These are phyloP conservation scores for Arthromyces matolae DNA, from an alignment of 768 basidiomycete species.

Conservation along the genomic window DNA sequence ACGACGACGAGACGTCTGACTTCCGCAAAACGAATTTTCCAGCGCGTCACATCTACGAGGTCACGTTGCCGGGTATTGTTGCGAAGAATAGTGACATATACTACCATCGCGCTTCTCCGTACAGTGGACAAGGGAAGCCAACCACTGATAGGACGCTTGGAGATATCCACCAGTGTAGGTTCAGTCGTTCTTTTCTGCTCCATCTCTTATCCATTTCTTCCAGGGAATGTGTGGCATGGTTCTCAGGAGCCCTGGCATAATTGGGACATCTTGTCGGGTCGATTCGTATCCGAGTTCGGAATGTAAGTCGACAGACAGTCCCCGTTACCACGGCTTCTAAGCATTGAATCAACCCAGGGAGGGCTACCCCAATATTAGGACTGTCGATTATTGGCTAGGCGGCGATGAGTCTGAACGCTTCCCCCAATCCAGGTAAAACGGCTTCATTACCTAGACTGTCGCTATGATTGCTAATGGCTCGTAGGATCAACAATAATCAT, in stretches of 20 bases:
- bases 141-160: conserved; percentile 76
- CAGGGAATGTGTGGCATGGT: conserved; percentile 94
- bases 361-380: conserved; percentile 84
- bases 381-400: conserved; percentile 86
- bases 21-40: conserved; percentile 86
- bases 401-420: conserved; percentile 69
- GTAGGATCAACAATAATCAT: conserved; percentile 69
- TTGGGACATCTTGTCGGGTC: conserved; percentile 86
- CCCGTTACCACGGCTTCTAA: too few species aligned
- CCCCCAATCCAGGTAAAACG: conserved; percentile 82
- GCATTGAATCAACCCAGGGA: too few species aligned
- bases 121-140: conserved; percentile 71
- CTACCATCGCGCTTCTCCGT: conserved; percentile 88
- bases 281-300: conserved; percentile 94
- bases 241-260: conserved; percentile 91
- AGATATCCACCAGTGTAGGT: conserved; percentile 86
- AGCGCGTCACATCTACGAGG: conserved; percentile 87
- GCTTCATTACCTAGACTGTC: not conserved
- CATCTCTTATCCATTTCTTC: conserved; percentile 1
- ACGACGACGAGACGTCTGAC: conserved; percentile 79
- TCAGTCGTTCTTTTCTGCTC: not conserved
- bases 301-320: too few species aligned
- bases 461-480: conserved; percentile 2
- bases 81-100: conserved; percentile 55
- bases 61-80: conserved; percentile 75